phyloP scores from a whole-genome alignment of 2,329 filamentous ascomycete species.

The Sporothrix pallida region DNA sequence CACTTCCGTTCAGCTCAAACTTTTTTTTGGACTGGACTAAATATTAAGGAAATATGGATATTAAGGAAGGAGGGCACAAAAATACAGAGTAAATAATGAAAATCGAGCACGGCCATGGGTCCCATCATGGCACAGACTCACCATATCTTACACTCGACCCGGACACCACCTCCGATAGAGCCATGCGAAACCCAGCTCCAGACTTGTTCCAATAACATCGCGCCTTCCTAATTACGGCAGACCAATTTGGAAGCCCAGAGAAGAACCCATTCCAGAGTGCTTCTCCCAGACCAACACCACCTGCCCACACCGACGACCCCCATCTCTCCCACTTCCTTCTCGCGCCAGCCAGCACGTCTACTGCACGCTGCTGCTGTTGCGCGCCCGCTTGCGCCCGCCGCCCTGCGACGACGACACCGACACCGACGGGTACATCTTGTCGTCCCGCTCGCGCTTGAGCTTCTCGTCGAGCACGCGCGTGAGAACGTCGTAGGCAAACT shows the following conservation, averaged over 20 bases:
- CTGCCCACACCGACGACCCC: not conserved
- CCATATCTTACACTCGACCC: slow-evolving; percentile 8
- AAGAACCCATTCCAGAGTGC: not conserved
- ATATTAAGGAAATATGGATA: not conserved
- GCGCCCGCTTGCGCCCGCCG: slow-evolving; percentile 62
- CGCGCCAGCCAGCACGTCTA: not conserved
- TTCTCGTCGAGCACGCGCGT: slow-evolving; percentile 70
- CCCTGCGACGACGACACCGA: slow-evolving; percentile 39
- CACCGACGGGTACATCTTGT: slow-evolving; percentile 60
- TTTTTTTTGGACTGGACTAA: not conserved
- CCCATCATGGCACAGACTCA: not conserved
- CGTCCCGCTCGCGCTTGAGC: slow-evolving; percentile 66
- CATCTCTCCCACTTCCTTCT: not conserved
- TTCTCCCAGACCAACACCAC: not conserved
- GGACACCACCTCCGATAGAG: not conserved
- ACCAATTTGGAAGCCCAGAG: too few species aligned
- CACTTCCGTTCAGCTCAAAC: not conserved
- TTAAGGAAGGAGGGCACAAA: not conserved
- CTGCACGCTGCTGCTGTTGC: slow-evolving; percentile 52
- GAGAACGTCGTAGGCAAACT: slow-evolving; percentile 92
- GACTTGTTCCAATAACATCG: not conserved
- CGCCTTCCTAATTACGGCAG: too few species aligned
- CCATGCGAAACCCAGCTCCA: not conserved
- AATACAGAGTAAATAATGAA: not conserved
- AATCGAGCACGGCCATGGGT: not conserved